phyloP scores from a whole-genome alignment of 192 early-diverging fungal species.

The Spizellomyces punctatus region DNA sequence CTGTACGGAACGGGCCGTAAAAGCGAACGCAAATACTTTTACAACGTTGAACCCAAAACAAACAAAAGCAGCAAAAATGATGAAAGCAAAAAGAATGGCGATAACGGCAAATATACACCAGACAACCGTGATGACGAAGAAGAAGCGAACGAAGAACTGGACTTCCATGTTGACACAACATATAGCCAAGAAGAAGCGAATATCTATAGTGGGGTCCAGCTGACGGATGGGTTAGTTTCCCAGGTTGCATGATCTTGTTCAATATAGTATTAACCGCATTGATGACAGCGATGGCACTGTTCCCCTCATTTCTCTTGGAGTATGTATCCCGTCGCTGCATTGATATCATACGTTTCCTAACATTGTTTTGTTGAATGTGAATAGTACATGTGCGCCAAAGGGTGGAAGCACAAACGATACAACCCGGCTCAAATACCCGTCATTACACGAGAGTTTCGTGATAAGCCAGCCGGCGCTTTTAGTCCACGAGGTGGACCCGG shows the following conservation, averaged over 20 bases:
- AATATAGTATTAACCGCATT: slow-evolving; percentile 13
- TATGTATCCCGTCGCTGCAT: background rate
- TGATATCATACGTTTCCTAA: background rate
- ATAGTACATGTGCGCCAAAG: slow-evolving; percentile 82
- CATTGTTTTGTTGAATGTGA: too few relatives aligned
- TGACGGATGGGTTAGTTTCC: slow-evolving; percentile 61
- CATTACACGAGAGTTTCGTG: slow-evolving; percentile 69
- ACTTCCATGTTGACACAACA: slow-evolving; percentile 21
- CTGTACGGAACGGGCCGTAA: slow-evolving; percentile 78
- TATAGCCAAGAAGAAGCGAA: slow-evolving; percentile 57
- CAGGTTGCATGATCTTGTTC: background rate
- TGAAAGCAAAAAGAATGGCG: too few relatives aligned
- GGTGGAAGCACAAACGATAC: slow-evolving; percentile 79
- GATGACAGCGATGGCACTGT: slow-evolving; percentile 82
- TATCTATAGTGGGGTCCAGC: slow-evolving; percentile 70
- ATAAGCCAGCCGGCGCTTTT: slow-evolving; percentile 52
- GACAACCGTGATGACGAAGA: background rate
- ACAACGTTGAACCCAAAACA: slow-evolving; percentile 31
- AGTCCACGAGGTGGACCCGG: slow-evolving; percentile 62
- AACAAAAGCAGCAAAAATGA: background rate
- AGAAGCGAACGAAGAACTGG: background rate
- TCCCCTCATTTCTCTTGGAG: slow-evolving; percentile 76
- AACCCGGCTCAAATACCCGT: slow-evolving; percentile 77
- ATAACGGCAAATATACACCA: too few relatives aligned
- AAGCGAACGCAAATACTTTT: slow-evolving; percentile 86